These are phyloP conservation scores for Melanogaster broomeanus DNA, from an alignment of 768 basidiomycete species.

Conservation along the genomic window DNA sequence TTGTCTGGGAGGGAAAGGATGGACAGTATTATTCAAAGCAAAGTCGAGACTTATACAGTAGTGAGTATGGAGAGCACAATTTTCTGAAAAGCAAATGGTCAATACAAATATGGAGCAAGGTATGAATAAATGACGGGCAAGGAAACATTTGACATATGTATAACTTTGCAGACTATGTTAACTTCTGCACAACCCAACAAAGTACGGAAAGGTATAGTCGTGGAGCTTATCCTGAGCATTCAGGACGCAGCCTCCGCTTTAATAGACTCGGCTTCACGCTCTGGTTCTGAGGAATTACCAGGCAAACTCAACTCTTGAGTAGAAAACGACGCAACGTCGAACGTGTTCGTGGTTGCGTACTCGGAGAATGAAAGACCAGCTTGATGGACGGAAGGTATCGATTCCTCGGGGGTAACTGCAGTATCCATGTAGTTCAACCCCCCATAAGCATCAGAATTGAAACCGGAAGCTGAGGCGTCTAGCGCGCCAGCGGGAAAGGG, in stretches of 20 bases:
- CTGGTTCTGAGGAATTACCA: slow-evolving; percentile 58
- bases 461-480: slow-evolving; percentile 62
- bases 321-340: slow-evolving; percentile 71
- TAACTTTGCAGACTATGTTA: slow-evolving; percentile 29
- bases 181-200: slow-evolving; percentile 27
- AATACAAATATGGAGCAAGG: slow-evolving; percentile 41
- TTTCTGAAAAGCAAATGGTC: slow-evolving; percentile 34
- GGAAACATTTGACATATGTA: slow-evolving; percentile 35
- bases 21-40: slow-evolving; percentile 32
- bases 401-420: slow-evolving; percentile 62
- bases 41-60: slow-evolving; percentile 36
- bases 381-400: slow-evolving; percentile 58
- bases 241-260: slow-evolving; percentile 60
- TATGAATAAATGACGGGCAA: slow-evolving; percentile 38
- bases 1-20: slow-evolving; percentile 15
- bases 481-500: slow-evolving; percentile 65
- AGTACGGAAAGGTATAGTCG: slow-evolving; percentile 23
- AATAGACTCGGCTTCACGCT: slow-evolving; percentile 62
- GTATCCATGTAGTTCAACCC: slow-evolving; percentile 79
- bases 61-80: slow-evolving; percentile 28
- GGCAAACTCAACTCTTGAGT: slow-evolving; percentile 66
- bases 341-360: slow-evolving; percentile 62
- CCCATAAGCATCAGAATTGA: slow-evolving; percentile 69
- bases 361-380: slow-evolving; percentile 71
- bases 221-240: slow-evolving; percentile 14